phyloP scores from a whole-genome alignment of 2,329 filamentous ascomycete genomes.

The Ophiosphaerella korrae region DNA sequence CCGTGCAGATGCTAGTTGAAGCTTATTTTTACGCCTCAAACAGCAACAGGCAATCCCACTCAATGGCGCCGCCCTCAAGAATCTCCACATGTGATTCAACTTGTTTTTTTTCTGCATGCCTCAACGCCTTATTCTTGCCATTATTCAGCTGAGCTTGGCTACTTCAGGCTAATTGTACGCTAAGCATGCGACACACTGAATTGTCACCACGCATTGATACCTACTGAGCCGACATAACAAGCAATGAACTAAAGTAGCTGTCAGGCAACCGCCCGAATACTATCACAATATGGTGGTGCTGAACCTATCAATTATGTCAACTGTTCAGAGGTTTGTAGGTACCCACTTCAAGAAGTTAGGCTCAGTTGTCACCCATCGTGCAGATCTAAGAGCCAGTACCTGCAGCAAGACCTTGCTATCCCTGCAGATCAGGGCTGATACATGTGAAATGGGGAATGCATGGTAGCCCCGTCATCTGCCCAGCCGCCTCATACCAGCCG shows the following conservation, averaged over 20 bases:
- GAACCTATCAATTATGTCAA: neutral
- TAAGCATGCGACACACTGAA: neutral
- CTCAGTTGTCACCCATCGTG: neutral
- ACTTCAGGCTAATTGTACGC: neutral
- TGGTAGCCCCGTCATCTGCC: constrained; percentile 14
- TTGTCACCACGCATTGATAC: neutral
- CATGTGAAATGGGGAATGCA: constrained; percentile 3
- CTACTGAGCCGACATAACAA: neutral
- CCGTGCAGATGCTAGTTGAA: constrained; percentile 9
- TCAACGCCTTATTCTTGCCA: too few relatives aligned
- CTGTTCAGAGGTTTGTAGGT: neutral
- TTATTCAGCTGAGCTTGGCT: neutral
- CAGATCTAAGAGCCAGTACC: neutral
- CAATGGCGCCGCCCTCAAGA: neutral
- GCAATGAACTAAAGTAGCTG: constrained; percentile 4
- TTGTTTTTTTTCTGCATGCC: neutral
- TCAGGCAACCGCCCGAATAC: neutral
- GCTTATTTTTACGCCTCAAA: constrained; percentile 22
- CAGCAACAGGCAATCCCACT: neutral
- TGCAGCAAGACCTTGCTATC: neutral
- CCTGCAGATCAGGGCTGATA: constrained; percentile 1
- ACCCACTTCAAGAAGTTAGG: neutral
- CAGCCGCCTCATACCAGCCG: constrained; percentile 6
- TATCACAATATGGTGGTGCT: neutral
- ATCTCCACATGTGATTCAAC: neutral